Conservation (phyloP, 768 basidiomycete species). For the Auriscalpium orientale region DNA sequence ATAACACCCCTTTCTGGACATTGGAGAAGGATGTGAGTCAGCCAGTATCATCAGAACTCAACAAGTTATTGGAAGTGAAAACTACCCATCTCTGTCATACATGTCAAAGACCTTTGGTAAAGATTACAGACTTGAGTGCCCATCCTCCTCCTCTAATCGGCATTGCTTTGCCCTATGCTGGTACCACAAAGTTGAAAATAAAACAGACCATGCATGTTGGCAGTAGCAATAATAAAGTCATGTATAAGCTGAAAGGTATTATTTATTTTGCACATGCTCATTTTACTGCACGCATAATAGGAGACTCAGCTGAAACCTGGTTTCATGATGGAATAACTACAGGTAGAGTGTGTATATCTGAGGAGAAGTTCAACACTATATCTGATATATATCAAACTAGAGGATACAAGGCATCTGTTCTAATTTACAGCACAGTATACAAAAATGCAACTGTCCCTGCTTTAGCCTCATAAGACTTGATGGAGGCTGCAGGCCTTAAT, state of each 20-base stretch:
- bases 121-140: neutral
- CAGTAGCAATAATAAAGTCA: neutral
- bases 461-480: too few relatives aligned
- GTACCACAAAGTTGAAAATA: neutral
- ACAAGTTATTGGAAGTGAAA: neutral
- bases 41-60: neutral
- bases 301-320: conserved; percentile 14
- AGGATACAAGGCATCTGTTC: neutral
- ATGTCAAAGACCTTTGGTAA: neutral
- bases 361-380: neutral
- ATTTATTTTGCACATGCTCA: conserved; percentile 18
- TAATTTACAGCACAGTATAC: neutral
- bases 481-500: too few relatives aligned
- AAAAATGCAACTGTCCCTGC: neutral
- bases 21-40: neutral
- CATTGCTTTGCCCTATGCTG: neutral
- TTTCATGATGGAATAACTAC: conserved; percentile 19
- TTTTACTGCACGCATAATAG: conserved; percentile 17
- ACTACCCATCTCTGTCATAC: neutral
- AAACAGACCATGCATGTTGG: neutral
- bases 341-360: neutral
- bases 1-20: neutral
- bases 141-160: neutral
- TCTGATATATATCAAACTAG: neutral
- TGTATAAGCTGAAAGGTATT: conserved; percentile 11